Evolutionary conservation across 352 stramenopile species (phyloP), one percentile per base, ranked within the genome.

Genomic region (Phytopythium sindhum): DNA sequence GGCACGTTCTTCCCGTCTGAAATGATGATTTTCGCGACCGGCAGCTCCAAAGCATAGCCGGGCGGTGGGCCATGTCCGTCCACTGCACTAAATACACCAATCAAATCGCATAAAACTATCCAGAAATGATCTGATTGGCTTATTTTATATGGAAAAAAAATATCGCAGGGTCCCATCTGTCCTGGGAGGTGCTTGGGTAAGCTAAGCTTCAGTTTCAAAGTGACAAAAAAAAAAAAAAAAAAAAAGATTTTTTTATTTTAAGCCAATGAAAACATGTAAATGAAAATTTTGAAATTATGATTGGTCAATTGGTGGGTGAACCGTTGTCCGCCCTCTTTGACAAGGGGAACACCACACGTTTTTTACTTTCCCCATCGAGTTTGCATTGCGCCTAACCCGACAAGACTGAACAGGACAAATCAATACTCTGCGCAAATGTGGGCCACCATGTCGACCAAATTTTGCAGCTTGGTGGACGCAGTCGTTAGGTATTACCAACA

Each of bases 281-380:
- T 26, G 4, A 2, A 5, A 17, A 0, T 33, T 44, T 17, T n/a
- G 1, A 6, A 17, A 11, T 21, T 2, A 4, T 29, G 31, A 58
- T 58, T 58, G 31, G 52, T 21, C 52, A 14, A n/a, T 47, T 44
- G 7, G 56, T 41, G 39, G 56, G 56, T 50, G 39, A 44, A 42
- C 35, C 56, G 56, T 42, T 61, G 56, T 61, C 56, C 56, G 28
- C 55, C 55, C 55, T 60, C 24, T 23, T 37, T 29, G 29, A 58
- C 31, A 57, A 10, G 53, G 26, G 19, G 33, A 35, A 59, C 53
- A 59, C n/a, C 11, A 55, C 29, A 11, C 53, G n/a, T 44, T 45
- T 47, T 48, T 12, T 33, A n/a, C 31, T 28, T 6, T 14, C n/a
- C 26, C 19, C 21, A 51, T 26, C 44, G 44, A 10, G 7, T 14